Base-by-base conservation (phyloP, 2,329 filamentous ascomycete genomes). In the Neonectria faginata region DNA sequence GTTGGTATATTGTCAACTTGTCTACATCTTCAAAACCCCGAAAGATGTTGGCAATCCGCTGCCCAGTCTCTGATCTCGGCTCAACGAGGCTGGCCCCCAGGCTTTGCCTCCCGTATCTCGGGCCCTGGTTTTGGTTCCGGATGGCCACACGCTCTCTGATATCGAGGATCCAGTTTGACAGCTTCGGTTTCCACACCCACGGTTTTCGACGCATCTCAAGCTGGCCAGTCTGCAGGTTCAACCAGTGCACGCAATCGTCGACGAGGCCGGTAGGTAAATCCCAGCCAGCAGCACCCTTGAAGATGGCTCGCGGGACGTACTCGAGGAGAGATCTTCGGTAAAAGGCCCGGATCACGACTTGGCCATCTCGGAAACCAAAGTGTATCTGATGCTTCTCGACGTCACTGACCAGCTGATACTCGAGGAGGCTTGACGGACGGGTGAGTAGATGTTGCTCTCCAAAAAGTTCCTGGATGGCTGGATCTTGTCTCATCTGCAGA, bases 161-260 rank as follows among this genome's bases (percentile, higher is more conserved):
- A 9, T 81, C 60, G 0, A 84, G 60, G 0, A 64, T 55, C 81
- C 81, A 84, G 44, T 79, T 75, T 0, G 60, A 66, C 0, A 0
- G 11, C 6, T 67, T 69, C 0, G 48, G 62, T 0, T 12, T 48
- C 80, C 78, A 83, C 4, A 76, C 74, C 0, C 73, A 64, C 0
- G 82, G 76, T 1, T 74, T 73, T 7, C 80, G 81, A 9, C 88
- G 79, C 22, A 90, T 83, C 48, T 91, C 85, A 0, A 92, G 54
- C 0, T 67, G 52, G 0, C 72, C 65, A 0, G 65, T 74, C 0
- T 29, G 52, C 0, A 89, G 12, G 45, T 91, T 79, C 4, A 91
- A 76, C 88, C 88, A 91, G 65, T 92, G 89, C 0, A 85, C 78
- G 54, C 85, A 90, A 7, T 82, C 76, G 0, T 84, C 74, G 0